Base-by-base conservation (phyloP, 2,329 filamentous ascomycete species). In the Alternaria triticina region DNA sequence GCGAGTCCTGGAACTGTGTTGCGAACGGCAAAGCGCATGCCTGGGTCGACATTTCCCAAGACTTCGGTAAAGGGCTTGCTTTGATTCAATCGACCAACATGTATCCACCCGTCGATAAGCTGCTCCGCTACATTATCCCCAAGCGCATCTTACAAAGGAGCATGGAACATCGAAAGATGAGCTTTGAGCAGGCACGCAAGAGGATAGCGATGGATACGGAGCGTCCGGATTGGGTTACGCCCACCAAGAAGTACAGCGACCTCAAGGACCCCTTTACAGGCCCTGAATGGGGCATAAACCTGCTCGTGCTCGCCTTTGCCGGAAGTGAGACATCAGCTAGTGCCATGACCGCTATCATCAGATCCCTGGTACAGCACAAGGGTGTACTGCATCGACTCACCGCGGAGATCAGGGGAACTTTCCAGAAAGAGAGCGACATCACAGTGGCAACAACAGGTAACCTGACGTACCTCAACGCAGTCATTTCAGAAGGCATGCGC, bases 271-370 rank as follows among this genome's bases (percentile, higher is more conserved):
- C 59, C 0, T 57, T 77, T 3, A 67, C 64, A 3, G 60, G 64
- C 2, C 23, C 28, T 20, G 82, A 84, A 55, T 80, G 83, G 70
- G 74, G 80, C 5, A 67, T 77, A 2, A 83, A 81, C 56, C 71
- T 79, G 5, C 61, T 70, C 9, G 59, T 81, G 3, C 61, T 84
- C 9, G 79, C 83, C 6, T 68, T 82, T 20, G 83, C 82, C 0
- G 82, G 81, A 0, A 81, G 78, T 55, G 82, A 85, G 57, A 84
- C 83, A 1, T 77, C 80, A 0, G 81, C 81, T 0, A 81, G 75
- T 11, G 64, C 78, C 2, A 66, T 85, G 5, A 74, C 74, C 2
- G 82, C 75, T 1, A 72, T 77, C 3, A 70, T 77, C 1, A 79
- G 70, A 22, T 64, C 77, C 46, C 65, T 82, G 0, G 62, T 81